These are phyloP conservation scores for Podospora tetraspora DNA, from an alignment of 495 filamentous ascomycete species.

Conservation along the genomic window DNA sequence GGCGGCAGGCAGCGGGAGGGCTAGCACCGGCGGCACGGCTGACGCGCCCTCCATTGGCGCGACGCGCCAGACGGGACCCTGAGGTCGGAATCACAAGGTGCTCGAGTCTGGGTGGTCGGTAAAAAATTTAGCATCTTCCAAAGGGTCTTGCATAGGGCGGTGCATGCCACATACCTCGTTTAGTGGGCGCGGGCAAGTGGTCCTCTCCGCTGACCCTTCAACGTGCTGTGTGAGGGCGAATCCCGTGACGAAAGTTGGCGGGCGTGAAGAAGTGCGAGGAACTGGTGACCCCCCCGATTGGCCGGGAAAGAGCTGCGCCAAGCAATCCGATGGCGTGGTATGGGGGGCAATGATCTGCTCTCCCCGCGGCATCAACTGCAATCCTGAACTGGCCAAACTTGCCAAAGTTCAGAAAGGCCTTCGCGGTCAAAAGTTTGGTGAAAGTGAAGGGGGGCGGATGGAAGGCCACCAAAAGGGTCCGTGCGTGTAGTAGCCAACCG, in stretches of 20 bases:
- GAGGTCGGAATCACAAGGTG: neutral
- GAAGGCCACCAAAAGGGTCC: neutral
- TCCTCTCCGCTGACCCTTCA: neutral
- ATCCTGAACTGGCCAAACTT: neutral
- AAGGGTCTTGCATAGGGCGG: neutral
- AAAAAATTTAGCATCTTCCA: neutral
- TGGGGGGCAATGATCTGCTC: neutral
- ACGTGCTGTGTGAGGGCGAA: too few relatives aligned
- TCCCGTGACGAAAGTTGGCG: neutral
- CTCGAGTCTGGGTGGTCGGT: neutral
- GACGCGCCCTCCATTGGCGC: neutral
- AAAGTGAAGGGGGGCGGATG: neutral
- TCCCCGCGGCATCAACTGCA: neutral
- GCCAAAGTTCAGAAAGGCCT: neutral
- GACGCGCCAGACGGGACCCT: neutral
- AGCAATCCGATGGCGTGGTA: neutral
- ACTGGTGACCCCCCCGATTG: neutral
- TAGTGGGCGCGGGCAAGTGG: neutral
- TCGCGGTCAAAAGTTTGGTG: neutral
- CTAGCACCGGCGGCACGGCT: neutral
- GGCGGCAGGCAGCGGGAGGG: neutral
- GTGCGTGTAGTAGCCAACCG: neutral
- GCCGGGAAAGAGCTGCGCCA: neutral
- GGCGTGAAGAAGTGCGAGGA: neutral
- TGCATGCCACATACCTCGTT: neutral